Base-by-base conservation (phyloP, 1,139 yeast species). In the Suhomyces taliae region DNA sequence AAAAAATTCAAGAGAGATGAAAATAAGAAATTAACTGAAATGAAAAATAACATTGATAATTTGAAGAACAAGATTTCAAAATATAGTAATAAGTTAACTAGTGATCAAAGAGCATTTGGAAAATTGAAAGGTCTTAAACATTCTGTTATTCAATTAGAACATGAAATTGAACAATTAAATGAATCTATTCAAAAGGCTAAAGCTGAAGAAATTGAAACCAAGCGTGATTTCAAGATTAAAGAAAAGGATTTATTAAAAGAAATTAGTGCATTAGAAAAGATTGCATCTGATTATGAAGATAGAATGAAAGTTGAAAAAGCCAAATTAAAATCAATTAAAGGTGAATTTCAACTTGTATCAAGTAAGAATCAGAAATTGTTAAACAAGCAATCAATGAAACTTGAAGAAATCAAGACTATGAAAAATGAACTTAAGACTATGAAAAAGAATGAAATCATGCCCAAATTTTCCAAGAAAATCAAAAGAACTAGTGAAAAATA, bases 1-100 rank as follows among this genome's bases (percentile, higher is more conserved):
- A 84, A 81, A 61, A 85, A 83, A 55, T 66, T 78, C 47, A 84
- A 83, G 60, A 79, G 76, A 51, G 91, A 86, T 47, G 81, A 83
- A 58, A 74, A 78, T 53, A 84, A 82, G 54, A 76, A 76, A 56
- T 62, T 80, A 27, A 61, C 73, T 11, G 78, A 83, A 6, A 63
- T 79, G 44, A 79, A 78, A 53, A 74, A 76, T 50, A 87, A 83
- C 44, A 83, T 83, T 55, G 90, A 83, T 37, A 66, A 65, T 43
- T 66, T 83, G 48, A 79, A 77, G 55, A 69, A 65, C 26, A 79
- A 79, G 53, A 74, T 82, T 6, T 64, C 72, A 8, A 78, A 79
- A 69, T 48, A 66, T 37, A 53, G 48, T 31, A 56, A 40, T 58
- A 62, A 51, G 55, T 61, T 50, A 51, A 55, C 34, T 34, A 55